Evolutionary conservation across 495 filamentous ascomycete species (phyloP), one percentile per base, ranked within the genome.

Genomic region (Apiosordaria backusii): DNA sequence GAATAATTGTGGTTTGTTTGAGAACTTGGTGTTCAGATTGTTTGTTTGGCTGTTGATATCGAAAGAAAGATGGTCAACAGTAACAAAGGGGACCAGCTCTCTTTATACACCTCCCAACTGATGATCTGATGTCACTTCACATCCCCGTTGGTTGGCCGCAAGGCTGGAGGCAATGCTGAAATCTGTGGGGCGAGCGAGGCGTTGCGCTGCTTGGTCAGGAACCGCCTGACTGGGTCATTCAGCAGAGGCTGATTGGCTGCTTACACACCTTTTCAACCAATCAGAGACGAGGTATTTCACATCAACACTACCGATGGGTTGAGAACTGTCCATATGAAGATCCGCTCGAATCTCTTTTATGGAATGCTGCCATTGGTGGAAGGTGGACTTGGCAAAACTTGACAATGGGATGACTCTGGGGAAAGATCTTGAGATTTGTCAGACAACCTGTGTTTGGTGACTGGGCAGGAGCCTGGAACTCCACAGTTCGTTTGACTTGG

Each of bases 221-320:
- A 29, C 64, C 60, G 55, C 66, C 64, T 50, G 53, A 62, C 66
- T 60, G 59, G 71, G 66, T 69, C 68, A 71, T 72, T 58, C 18
- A n/a, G 9, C 0, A 18, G 0, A 16, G 5, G 53, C 29, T 74
- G 64, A 75, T 75, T 75, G 69, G 69, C 27, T 23, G 53, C 0
- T 6, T 16, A 5, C 0, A 21, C 10, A 2, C 24, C 4, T 13
- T 25, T 0, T 10, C 15, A 25, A 16, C 73, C 66, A 76, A 76
- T 76, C 59, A 65, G 63, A 53, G 23, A 19, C 1, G 2, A 5
- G 24, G 59, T 69, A 76, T 76, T 73, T 76, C 72, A 67, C 74
- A 75, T 72, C 72, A 26, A 21, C 53, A 19, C 15, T 27, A 21
- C 19, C 4, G 29, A 25, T 22, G 35, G 50, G 61, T 54, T 40